Evolutionary conservation across 805 yeast genomes (phyloP), one percentile per base, ranked within the genome.

Genomic region (Candida schatavii): DNA sequence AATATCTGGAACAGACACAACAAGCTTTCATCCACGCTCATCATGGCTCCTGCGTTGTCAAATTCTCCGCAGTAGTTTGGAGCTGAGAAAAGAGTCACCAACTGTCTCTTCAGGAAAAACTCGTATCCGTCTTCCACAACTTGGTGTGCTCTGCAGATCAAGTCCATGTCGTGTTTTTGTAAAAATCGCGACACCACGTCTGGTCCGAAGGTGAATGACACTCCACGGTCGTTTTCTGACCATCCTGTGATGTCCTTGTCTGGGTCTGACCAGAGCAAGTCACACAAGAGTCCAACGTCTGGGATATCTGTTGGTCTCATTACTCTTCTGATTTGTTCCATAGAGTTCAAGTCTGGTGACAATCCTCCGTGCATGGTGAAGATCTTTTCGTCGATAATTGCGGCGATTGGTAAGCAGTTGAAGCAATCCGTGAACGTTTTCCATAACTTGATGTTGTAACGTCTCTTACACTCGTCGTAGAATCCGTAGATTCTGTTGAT

Each of bases 291-390:
- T 21, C 99, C 99, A 46, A 89, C 96, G 67, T 91, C 99, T 42
- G 99, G 99, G 55, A 91, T 89, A 75, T 91, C 99, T 31, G 99
- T 91, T 52, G 99, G 99, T 72, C 99, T 85, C 98, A 90, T 91
- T 48, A 91, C 96, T 64, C 97, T 83, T 75, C 98, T 85, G 61
- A 91, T 93, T 70, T 91, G 98, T 66, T 93, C 98, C 98, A 91
- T 91, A 47, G 95, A 81, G 72, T 90, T 93, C 64, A 91, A 80
- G 71, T 91, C 98, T 37, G 99, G 99, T 33, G 96, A 86, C 57
- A 91, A 76, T 48, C 99, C 99, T 59, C 99, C 99, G 70, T 91
- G 99, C 98, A 93, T 91, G 52, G 97, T 88, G 67, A 91, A 90
- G 66, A 91, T 93, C 73, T 91, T 90, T 68, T 91, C 98, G 66